phyloP scores from a whole-genome alignment of 2,329 filamentous ascomycete genomes.

The Elsinoe arachidis region DNA sequence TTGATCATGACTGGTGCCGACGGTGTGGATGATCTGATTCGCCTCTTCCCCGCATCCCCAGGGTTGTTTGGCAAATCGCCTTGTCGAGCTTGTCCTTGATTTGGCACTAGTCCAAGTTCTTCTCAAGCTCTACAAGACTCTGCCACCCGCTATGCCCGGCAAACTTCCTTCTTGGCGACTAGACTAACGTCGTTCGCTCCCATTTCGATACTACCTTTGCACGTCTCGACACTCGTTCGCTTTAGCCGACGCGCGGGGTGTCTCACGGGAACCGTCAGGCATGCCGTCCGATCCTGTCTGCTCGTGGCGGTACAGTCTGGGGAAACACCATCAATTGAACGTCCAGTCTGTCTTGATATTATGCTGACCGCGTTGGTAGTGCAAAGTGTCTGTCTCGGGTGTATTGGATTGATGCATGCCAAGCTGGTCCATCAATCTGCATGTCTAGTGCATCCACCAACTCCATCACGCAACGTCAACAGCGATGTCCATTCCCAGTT shows the following conservation, averaged over 20 bases:
- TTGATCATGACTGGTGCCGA: background rate
- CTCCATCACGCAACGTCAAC: slow-evolving; percentile 12
- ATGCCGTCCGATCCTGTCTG: background rate
- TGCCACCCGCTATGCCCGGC: background rate
- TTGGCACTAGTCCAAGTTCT: slow-evolving; percentile 7
- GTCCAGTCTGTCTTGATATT: background rate
- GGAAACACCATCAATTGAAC: background rate
- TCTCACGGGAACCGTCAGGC: background rate
- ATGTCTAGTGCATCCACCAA: slow-evolving; percentile 4
- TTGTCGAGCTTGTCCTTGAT: slow-evolving; percentile 9
- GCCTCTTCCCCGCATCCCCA: slow-evolving; percentile 6
- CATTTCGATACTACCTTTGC: background rate
- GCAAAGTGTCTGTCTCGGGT: background rate
- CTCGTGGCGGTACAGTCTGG: background rate
- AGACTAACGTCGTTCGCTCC: background rate
- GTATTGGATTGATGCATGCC: background rate
- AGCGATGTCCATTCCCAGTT: background rate
- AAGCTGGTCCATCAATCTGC: slow-evolving; percentile 5
- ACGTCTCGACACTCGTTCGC: background rate
- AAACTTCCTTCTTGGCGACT: slow-evolving; percentile 1
- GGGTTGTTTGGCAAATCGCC: slow-evolving; percentile 9
- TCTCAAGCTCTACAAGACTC: slow-evolving; percentile 7
- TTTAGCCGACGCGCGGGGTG: background rate
- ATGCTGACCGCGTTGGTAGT: background rate
- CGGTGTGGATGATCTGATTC: background rate